Evolutionary conservation across 305 asterid species (phyloP).

Genomic region (Ajuga reptans): DNA sequence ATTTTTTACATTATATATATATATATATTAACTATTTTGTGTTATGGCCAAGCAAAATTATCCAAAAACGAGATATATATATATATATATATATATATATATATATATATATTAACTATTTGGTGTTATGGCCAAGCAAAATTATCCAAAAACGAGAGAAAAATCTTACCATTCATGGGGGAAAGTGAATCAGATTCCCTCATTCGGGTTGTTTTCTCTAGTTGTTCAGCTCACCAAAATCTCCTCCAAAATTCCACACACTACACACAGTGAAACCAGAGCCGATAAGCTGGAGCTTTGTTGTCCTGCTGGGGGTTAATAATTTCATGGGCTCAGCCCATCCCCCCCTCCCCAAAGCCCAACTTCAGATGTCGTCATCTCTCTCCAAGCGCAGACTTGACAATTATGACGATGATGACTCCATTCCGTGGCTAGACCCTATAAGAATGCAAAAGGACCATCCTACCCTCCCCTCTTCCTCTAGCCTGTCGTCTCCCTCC

Average conservation of each 20-base stretch:
- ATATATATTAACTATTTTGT: too few species aligned
- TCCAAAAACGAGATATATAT: too few species aligned
- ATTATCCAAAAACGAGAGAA: too few species aligned
- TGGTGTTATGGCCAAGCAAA: too few species aligned
- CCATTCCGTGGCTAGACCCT: slow-evolving; percentile 23
- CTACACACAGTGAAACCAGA: not conserved
- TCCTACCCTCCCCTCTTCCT: slow-evolving; percentile 28
- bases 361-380: slow-evolving; percentile 44
- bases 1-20: too few species aligned
- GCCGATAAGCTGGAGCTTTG: slow-evolving; percentile 12
- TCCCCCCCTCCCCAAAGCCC: slow-evolving; percentile 24
- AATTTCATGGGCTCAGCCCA: slow-evolving; percentile 35
- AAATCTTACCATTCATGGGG: too few species aligned
- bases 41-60: too few species aligned
- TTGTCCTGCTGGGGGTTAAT: slow-evolving; percentile 24
- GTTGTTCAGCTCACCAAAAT: not conserved
- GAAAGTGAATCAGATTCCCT: too few species aligned
- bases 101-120: too few species aligned
- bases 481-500: slow-evolving; percentile 3
- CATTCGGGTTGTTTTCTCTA: not conserved
- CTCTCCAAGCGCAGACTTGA: slow-evolving; percentile 53
- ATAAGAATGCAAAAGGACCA: slow-evolving; percentile 63
- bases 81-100: too few species aligned
- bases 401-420: slow-evolving; percentile 39
- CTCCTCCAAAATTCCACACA: not conserved